These are phyloP conservation scores for Quercus lobata DNA, from an alignment of 331 rosid genomes.

Conservation along the genomic window DNA sequence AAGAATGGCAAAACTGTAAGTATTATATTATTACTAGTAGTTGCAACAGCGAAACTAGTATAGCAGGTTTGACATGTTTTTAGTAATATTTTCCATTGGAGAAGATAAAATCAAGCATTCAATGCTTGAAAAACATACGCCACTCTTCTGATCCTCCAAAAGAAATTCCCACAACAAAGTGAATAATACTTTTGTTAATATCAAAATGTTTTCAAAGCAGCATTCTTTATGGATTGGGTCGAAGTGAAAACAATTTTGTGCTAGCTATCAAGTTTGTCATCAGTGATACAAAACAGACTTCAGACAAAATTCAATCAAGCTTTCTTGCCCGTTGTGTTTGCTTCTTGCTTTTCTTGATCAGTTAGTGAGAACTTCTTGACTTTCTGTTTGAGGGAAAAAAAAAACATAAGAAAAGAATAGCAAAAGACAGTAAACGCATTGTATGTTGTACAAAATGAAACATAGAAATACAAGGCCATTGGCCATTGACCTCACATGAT, in stretches of 20 bases:
- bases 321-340: conserved; percentile 32
- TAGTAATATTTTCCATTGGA: too few relatives aligned
- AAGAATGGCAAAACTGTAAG: too few relatives aligned
- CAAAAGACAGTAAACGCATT: neutral
- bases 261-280: neutral
- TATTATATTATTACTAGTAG: too few relatives aligned
- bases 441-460: neutral
- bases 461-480: neutral
- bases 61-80: too few relatives aligned
- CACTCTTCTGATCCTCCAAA: neutral
- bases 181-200: neutral
- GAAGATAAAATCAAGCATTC: neutral
- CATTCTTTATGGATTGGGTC: neutral
- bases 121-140: neutral
- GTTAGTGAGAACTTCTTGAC: conserved; percentile 81
- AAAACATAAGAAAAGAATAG: neutral
- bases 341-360: conserved; percentile 46
- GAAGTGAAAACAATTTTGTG: neutral
- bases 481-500: neutral
- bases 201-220: neutral
- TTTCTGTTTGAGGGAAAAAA: conserved; percentile 47
- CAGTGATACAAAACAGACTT: neutral
- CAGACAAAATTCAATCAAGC: conserved; percentile 28
- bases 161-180: neutral
- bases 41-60: too few relatives aligned